Base-by-base conservation (phyloP, 225 moss, liverwort and hornwort species). In the Bryum argenteum region DNA sequence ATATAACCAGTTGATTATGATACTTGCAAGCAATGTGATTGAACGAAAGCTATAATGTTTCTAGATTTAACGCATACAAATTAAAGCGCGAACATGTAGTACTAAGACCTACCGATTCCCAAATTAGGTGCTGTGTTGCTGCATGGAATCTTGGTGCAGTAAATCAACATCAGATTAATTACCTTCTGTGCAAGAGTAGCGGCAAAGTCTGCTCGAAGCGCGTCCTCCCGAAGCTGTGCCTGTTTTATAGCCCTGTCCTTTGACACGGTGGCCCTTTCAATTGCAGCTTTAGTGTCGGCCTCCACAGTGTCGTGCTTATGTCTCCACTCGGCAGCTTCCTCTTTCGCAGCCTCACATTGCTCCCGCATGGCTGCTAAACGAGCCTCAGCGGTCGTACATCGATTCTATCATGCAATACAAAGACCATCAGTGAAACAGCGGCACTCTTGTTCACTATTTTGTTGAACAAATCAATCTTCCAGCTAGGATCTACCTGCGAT, bases 321-420 rank as follows among this genome's bases (percentile, higher is more conserved):
- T 66, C 89, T 82, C 91, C 93, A 93, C 67, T 93, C 93, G 24
- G 82, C 82, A 44, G 93, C 93, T 70, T 93, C 93, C 76, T 91
- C 89, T 72, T 89, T 93, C 3, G 91, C 91, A 63, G 93, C 88
- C 43, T 91, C 91, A 44, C 85, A 80, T 66, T 93, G 93, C 54
- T 93, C 93, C 24, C 80, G 81, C 24, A 87, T 85, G 37, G 91
- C 93, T 64, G 91, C 91, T 22, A 91, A 85, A 69, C 93, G 83
- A 67, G 91, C 93, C 77, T 93, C 93, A 65, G 91, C 93, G 71
- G 93, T 83, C 42, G 89, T 93, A 59, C 91, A 93, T 40, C 91
- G 87, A 65, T 91, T 93, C 80, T 91, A 75, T 19, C 43, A 64
- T 26, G 10, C 41, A 21, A 66, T 48, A 12, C 38, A 43, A 33